These are phyloP conservation scores for Monosporascus sp. DNA, from an alignment of 2,329 filamentous ascomycete species.

Conservation along the genomic window DNA sequence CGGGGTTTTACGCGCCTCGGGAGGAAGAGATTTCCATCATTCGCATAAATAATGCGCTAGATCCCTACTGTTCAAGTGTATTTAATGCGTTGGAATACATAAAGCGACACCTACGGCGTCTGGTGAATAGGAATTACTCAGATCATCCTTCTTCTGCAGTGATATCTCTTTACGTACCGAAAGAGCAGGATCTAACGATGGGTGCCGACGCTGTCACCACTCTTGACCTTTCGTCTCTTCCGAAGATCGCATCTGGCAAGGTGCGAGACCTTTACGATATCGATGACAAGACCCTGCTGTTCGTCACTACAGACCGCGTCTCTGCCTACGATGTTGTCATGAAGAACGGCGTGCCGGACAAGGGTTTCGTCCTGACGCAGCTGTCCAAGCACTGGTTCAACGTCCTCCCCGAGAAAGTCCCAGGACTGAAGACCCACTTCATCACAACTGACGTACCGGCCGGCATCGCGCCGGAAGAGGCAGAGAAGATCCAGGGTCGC, in stretches of 20 bases:
- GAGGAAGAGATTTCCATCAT: background rate
- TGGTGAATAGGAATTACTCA: too few species aligned
- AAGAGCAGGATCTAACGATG: constrained; percentile 10
- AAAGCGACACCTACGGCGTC: too few species aligned
- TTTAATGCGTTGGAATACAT: too few species aligned
- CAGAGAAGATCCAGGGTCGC: constrained; percentile 52
- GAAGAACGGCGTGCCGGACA: constrained; percentile 56
- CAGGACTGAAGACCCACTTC: constrained; percentile 48
- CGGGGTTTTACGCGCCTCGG: constrained; percentile 7
- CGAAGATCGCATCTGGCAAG: constrained; percentile 46
- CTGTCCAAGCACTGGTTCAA: constrained; percentile 50
- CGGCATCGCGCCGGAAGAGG: constrained; percentile 34
- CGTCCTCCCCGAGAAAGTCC: constrained; percentile 39
- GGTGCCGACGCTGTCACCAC: constrained; percentile 17
- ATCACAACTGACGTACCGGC: constrained; percentile 37
- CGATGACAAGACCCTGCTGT: constrained; percentile 66
- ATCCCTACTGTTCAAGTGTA: too few species aligned
- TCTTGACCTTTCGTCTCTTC: constrained; percentile 26
- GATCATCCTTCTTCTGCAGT: too few species aligned
- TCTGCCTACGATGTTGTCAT: constrained; percentile 72
- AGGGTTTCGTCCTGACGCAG: constrained; percentile 47
- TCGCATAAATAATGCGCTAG: too few species aligned
- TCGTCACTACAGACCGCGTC: constrained; percentile 84
- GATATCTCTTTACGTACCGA: background rate
- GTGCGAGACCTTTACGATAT: constrained; percentile 78